Evolutionary conservation across 768 basidiomycete genomes (phyloP).

Genomic region (Pleurotus salmoneostramineus): DNA sequence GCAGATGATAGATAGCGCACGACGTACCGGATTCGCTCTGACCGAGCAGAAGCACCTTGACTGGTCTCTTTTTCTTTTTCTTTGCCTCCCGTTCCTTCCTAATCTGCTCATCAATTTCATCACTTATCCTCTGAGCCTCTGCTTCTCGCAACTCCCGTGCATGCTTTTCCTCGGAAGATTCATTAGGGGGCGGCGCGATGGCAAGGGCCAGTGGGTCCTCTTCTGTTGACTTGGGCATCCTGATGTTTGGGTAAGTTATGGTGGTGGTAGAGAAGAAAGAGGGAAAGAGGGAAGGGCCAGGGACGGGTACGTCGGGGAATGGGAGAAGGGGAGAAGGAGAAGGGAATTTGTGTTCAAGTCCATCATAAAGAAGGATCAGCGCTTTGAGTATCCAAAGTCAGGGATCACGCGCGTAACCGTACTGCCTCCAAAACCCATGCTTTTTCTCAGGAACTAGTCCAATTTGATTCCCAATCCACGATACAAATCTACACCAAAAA

Average conservation of each 20-base stretch:
- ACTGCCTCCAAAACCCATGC: constrained; percentile 4
- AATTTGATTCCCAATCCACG: constrained; percentile 3
- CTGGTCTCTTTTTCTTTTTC: constrained; percentile 62
- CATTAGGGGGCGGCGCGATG: constrained; percentile 61
- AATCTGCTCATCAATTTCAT: constrained; percentile 75
- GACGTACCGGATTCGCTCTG: constrained; percentile 15
- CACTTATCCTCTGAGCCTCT: constrained; percentile 60
- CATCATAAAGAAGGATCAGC: constrained; percentile 4
- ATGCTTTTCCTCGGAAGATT: constrained; percentile 53
- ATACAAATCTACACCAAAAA: constrained; percentile 2
- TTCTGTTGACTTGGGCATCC: constrained; percentile 28
- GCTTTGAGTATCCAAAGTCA: neutral
- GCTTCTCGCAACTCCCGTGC: constrained; percentile 57
- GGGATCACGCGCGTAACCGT: constrained; percentile 3
- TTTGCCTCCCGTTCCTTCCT: constrained; percentile 53
- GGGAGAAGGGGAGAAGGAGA: constrained; percentile 5
- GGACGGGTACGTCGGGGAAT: neutral
- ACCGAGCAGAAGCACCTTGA: constrained; percentile 74
- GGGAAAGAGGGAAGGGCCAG: neutral
- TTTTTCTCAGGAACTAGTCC: constrained; percentile 7
- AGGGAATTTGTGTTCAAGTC: constrained; percentile 1
- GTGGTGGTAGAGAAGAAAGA: neutral
- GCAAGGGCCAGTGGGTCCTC: constrained; percentile 63
- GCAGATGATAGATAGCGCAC: constrained; percentile 3
- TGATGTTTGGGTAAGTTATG: neutral